Percentiles rank a stretch among this genome's conserved stretches.
phyloP scores from a whole-genome alignment of 768 basidiomycete genomes.

The Hemileccinum rubropunctum region DNA sequence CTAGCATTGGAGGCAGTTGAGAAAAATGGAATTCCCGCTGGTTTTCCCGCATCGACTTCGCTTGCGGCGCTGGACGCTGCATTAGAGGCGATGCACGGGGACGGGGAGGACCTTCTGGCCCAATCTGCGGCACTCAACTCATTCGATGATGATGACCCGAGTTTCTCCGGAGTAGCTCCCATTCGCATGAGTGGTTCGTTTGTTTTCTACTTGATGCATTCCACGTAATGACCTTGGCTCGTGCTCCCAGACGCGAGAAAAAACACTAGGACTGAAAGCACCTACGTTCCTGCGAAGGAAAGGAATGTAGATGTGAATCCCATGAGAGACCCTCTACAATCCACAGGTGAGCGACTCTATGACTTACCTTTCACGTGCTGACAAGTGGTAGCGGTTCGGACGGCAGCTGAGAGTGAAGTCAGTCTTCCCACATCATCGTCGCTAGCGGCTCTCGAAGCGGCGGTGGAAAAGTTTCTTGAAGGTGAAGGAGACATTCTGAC shows the following conservation, averaged over 20 bases:
- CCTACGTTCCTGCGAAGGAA: neutral
- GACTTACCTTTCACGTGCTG: neutral
- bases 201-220: neutral
- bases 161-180: neutral
- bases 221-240: neutral
- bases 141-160: neutral
- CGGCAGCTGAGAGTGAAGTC: neutral
- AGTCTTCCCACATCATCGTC: neutral
- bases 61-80: slow-evolving; percentile 11
- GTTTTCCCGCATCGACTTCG: slow-evolving; percentile 10
- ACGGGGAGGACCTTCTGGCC: slow-evolving; percentile 5
- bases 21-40: neutral
- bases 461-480: neutral
- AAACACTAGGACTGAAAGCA: neutral
- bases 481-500: neutral
- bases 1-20: neutral
- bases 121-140: neutral
- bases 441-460: neutral
- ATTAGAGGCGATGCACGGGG: slow-evolving; percentile 4
- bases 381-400: neutral
- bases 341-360: slow-evolving; percentile 9
- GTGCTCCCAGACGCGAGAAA: neutral
- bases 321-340: neutral
- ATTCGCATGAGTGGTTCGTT: neutral
- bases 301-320: neutral